phyloP scores from a whole-genome alignment of 768 basidiomycete genomes.

The Tephrocybe rancida region DNA sequence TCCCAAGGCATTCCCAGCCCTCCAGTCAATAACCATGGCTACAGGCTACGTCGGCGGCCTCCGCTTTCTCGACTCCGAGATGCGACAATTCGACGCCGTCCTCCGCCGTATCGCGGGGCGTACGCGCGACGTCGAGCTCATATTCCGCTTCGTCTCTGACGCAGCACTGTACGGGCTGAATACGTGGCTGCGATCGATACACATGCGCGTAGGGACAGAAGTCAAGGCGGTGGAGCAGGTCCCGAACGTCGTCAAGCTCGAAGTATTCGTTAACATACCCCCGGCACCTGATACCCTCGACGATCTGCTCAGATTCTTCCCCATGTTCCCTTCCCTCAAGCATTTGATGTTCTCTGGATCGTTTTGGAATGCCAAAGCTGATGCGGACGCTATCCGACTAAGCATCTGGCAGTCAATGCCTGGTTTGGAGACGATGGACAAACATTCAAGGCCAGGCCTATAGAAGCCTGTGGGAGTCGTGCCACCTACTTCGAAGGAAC shows the following conservation, averaged over 20 bases:
- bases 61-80: not conserved
- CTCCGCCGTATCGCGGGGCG: constrained; percentile 5
- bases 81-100: not conserved
- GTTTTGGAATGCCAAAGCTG: constrained; percentile 1
- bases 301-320: constrained; percentile 1
- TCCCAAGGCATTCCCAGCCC: constrained; percentile 5
- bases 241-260: constrained; percentile 1
- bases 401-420: constrained; percentile 2
- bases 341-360: not conserved
- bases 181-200: not conserved
- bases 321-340: constrained; percentile 5
- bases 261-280: constrained; percentile 4
- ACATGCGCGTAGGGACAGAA: not conserved
- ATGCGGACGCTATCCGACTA: not conserved
- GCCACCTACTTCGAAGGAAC: too few relatives aligned
- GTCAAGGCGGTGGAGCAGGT: not conserved
- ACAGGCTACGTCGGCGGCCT: not conserved
- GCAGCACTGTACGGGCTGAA: constrained; percentile 2
- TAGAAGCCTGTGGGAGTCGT: too few relatives aligned
- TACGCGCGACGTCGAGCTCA: not conserved
- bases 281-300: not conserved
- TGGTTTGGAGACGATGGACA: constrained; percentile 5
- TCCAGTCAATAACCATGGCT: constrained; percentile 4
- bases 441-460: not conserved
- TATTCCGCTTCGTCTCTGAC: constrained; percentile 9